A percentile compares a stretch with the other conserved stretches of the same genome.
phyloP scores from a whole-genome alignment of 2,329 filamentous ascomycete genomes.

The Paracamarosporium sp. region DNA sequence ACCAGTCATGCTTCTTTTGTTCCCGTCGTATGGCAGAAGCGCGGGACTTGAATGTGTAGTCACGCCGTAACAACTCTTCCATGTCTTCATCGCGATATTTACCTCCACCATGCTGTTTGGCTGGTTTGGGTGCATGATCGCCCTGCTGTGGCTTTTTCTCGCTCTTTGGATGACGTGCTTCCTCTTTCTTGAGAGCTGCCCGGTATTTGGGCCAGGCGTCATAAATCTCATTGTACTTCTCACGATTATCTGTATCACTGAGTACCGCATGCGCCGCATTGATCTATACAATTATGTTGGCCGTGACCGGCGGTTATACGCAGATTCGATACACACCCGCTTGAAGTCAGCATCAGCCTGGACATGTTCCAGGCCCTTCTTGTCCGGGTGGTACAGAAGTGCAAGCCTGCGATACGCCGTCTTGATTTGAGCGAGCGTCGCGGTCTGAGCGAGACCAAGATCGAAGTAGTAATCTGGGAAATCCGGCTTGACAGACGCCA shows the following conservation, averaged over 20 bases:
- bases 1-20: not conserved
- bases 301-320: not conserved
- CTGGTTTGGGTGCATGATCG: not conserved
- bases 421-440: not conserved
- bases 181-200: too few relatives aligned
- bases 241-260: not conserved
- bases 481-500: not conserved
- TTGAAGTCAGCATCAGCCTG: not conserved
- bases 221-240: not conserved
- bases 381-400: not conserved
- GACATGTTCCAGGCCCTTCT: not conserved
- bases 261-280: not conserved
- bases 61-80: not conserved
- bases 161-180: not conserved
- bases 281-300: not conserved
- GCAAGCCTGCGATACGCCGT: not conserved
- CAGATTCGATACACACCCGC: not conserved
- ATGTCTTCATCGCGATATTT: not conserved
- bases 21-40: not conserved
- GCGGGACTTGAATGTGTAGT: not conserved
- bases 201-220: not conserved
- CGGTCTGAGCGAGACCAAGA: not conserved
- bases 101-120: not conserved
- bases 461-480: not conserved
- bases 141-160: not conserved